Evolutionary conservation across 1,284 basidiomycete genomes (phyloP).

Genomic region (Cryptococcus maquisensis): DNA sequence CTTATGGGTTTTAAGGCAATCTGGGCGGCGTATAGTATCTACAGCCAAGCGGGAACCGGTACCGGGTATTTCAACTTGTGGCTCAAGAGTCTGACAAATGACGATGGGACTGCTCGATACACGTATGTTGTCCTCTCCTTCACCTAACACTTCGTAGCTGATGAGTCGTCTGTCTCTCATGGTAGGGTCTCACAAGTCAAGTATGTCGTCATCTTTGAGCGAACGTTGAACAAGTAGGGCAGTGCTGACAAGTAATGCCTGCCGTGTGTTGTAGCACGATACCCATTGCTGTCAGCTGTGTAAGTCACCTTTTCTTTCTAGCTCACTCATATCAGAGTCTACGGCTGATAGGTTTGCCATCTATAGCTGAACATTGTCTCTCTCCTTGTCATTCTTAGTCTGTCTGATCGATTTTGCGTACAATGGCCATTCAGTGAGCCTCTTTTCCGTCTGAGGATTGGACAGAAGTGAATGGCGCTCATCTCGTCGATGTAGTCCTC

Average conservation of each 20-base stretch:
- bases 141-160: background rate
- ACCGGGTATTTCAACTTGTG: constrained; percentile 30
- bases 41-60: constrained; percentile 7
- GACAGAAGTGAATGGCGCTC: background rate
- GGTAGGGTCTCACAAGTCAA: constrained; percentile 11
- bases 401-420: constrained; percentile 10
- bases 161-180: background rate
- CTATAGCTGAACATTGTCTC: constrained; percentile 11
- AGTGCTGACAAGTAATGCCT: background rate
- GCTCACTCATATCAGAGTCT: no score
- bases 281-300: constrained; percentile 12
- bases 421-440: constrained; percentile 17
- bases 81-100: constrained; percentile 25
- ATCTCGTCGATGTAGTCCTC: constrained; percentile 3
- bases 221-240: no score
- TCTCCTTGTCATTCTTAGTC: constrained; percentile 7
- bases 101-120: constrained; percentile 17
- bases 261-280: constrained; percentile 8
- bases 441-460: no score
- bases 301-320: background rate
- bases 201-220: no score
- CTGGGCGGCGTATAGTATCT: constrained; percentile 2
- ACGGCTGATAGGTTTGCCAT: background rate
- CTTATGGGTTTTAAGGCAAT: constrained; percentile 14
- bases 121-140: background rate